Conservation (phyloP, 495 filamentous ascomycete species). For the Aspergillus ostianus region DNA sequence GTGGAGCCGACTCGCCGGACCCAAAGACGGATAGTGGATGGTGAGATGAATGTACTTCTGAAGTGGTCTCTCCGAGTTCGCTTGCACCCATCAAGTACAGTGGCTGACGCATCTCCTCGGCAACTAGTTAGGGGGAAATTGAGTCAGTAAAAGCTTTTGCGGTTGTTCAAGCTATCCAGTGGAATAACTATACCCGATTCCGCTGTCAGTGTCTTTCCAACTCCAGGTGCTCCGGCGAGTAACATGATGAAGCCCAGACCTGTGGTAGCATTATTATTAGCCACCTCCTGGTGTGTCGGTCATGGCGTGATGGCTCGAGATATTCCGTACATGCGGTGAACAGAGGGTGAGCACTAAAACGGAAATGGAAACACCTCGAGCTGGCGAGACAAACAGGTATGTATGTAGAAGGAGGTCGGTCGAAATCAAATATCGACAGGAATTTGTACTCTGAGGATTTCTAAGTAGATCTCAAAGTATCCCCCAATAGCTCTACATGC, state of each 20-base stretch:
- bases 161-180: too few species aligned
- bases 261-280: neutral
- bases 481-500: too few species aligned
- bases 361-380: too few species aligned
- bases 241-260: slow-evolving; percentile 11
- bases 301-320: too few species aligned
- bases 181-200: slow-evolving; percentile 11
- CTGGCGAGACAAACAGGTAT: too few species aligned
- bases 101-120: slow-evolving; percentile 22
- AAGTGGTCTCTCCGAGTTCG: neutral
- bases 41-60: slow-evolving; percentile 38
- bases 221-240: slow-evolving; percentile 21
- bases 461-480: too few species aligned
- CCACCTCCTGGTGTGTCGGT: neutral
- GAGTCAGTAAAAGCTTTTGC: too few species aligned
- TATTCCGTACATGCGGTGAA: too few species aligned
- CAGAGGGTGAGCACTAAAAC: neutral
- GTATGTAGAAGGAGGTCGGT: too few species aligned
- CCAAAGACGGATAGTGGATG: slow-evolving; percentile 15
- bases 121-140: slow-evolving; percentile 11
- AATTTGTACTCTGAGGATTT: too few species aligned
- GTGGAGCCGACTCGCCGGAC: neutral
- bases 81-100: slow-evolving; percentile 18
- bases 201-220: slow-evolving; percentile 31
- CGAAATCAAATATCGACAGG: too few species aligned